Evolutionary conservation across 2,329 filamentous ascomycete species (phyloP), one percentile per base, ranked within the genome.

Genomic region (Penicillium sp.): DNA sequence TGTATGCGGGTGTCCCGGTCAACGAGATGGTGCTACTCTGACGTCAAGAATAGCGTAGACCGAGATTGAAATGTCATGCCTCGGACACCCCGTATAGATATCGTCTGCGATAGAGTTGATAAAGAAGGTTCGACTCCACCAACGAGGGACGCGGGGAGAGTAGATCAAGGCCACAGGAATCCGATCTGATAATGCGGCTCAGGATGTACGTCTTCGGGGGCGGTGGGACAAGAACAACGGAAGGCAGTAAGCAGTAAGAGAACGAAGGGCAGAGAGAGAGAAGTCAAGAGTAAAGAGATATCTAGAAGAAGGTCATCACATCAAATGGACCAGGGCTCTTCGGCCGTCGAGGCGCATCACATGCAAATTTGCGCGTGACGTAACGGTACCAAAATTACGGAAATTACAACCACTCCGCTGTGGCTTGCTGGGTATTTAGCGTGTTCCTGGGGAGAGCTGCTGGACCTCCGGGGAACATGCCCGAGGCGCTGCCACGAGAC

Each of bases 311-410:
- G 60, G 64, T 59, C 60, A 53, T 48, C 55, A 63, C 58, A 61
- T 59, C 59, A 60, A 49, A 48, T 54, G 47, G 39, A 22, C 50
- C 62, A 64, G 62, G 62, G 53, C 58, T 57, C 59, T 62, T 63
- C 52, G 45, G 59, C 48, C 50, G 38, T 21, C 36, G 44, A 43
- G 38, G 57, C 53, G 40, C 55, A 71, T 72, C 70, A 72, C 70
- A 72, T 72, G 70, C 64, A 63, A 71, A 67, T 66, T 61, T 61
- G 65, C 68, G 69, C 68, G 69, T 72, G 69, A 71, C 63, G 67
- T 71, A 71, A 67, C 48, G 53, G 44, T 70, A 72, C 68, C 48
- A 59, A 61, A 62, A 59, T 59, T 67, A 67, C 63, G 4, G 1
- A 45, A 39, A 46, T 31, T 42, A 54, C 51, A 22, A 31, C n/a